Evolutionary conservation across 2,329 filamentous ascomycete genomes (phyloP), one percentile per base, ranked within the genome.

Genomic region (Mariannaea sp.): DNA sequence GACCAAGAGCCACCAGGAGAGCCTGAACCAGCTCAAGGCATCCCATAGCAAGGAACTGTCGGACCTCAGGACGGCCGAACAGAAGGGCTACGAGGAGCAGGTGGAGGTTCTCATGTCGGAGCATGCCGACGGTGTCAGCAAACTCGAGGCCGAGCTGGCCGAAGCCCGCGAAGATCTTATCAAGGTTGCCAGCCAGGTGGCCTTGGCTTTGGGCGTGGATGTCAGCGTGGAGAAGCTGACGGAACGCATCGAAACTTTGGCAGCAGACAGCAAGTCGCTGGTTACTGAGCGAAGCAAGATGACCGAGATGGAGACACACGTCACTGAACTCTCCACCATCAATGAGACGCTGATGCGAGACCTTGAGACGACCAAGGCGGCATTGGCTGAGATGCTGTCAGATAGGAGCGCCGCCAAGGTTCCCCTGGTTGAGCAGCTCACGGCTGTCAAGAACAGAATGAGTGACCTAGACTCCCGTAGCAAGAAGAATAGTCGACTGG

Each of bases 401-500:
- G 78, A 77, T 9, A 72, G 70, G 49, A 44, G 73, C 12, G 73
- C 72, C 12, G 29, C 38, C 3, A n/a, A 77, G 35, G 71, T 74
- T 2, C 77, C 78, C 2, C 71, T 86, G 24, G 68, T 73, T 2
- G 82, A 85, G 43, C 82, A 86, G 64, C 68, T 87, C 17, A 73
- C 80, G 20, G 79, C 82, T 5, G 76, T 93, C 59, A 86, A 86
- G 71, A 84, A 84, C 69, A 85, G 85, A 68, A 84, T 88, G 72
- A 65, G 68, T 7, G 83, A 87, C 36, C 73, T 88, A 17, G 81
- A 87, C 64, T 77, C 71, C 35, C 80, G 80, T 74, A 96, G 95
- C 78, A 87, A 91, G 77, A 97, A 96, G 80, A 95, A 94, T 72
- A 89, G 90, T 35, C 86, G 91, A 17, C 79, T 99, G 10, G 90